A percentile compares a stretch with the other conserved stretches of the same genome.
These are phyloP conservation scores for Camelina sativa DNA, from an alignment of 345 rosid species.

Conservation along the genomic window DNA sequence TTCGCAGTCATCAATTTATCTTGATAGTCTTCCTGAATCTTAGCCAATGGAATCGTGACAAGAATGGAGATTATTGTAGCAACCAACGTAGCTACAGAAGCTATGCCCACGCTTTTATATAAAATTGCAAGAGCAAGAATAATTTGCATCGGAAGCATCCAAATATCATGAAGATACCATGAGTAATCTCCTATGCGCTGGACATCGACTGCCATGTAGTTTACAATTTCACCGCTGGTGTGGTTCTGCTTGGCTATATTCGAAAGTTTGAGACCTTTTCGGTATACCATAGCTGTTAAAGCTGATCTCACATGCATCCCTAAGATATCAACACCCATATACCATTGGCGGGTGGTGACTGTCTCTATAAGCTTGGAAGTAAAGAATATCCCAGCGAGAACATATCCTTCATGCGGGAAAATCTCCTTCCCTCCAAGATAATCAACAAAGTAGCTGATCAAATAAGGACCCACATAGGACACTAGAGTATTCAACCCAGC, in stretches of 20 bases:
- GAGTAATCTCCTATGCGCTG: slow-evolving; percentile 97
- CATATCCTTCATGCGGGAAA: slow-evolving; percentile 90
- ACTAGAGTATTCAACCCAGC: slow-evolving; percentile 89
- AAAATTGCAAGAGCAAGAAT: slow-evolving; percentile 93
- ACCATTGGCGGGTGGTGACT: slow-evolving; percentile 97
- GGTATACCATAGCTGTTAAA: slow-evolving; percentile 93
- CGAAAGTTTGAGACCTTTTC: slow-evolving; percentile 89
- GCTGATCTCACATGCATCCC: slow-evolving; percentile 99
- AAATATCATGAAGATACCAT: slow-evolving; percentile 98
- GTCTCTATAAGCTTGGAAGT: slow-evolving; percentile 92
- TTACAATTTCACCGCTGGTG: slow-evolving; percentile 95
- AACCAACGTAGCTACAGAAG: slow-evolving; percentile 84
- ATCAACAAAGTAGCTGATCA: slow-evolving; percentile 97
- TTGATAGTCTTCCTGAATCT: slow-evolving; percentile 92
- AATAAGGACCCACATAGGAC: slow-evolving; percentile 94
- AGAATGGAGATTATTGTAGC: slow-evolving; percentile 89
- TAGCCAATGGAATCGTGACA: slow-evolving; percentile 85
- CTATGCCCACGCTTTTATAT: slow-evolving; percentile 96
- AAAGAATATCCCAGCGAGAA: slow-evolving; percentile 94
- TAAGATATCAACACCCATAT: slow-evolving; percentile 97
- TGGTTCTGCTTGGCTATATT: slow-evolving; percentile 92
- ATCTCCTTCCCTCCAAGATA: slow-evolving; percentile 88
- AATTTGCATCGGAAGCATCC: slow-evolving; percentile 99
- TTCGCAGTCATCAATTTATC: slow-evolving; percentile 95
- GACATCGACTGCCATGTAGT: slow-evolving; percentile 99